phyloP scores from a whole-genome alignment of 1,139 yeast genomes.

The Yamadazyma jaroonii region DNA sequence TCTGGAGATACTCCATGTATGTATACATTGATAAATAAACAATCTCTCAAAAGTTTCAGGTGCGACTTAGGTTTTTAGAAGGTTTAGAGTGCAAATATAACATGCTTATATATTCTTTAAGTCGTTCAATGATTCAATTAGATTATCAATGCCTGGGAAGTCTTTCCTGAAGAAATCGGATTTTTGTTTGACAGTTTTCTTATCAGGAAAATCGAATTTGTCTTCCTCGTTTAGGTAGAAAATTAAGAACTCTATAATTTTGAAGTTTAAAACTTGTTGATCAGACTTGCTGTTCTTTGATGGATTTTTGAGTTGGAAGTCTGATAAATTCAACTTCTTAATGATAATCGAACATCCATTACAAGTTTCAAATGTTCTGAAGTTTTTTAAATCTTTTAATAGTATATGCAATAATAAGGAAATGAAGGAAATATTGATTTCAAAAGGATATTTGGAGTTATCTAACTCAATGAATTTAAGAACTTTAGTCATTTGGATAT shows the following conservation, averaged over 20 bases:
- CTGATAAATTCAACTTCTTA: constrained; percentile 25
- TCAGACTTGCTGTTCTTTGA: constrained; percentile 9
- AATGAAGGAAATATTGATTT: constrained; percentile 43
- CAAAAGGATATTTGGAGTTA: constrained; percentile 9
- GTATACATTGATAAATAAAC: constrained; percentile 50
- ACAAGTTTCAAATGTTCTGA: constrained; percentile 58
- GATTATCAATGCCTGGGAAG: constrained; percentile 41
- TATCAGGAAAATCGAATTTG: constrained; percentile 17
- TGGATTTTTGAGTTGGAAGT: constrained; percentile 7
- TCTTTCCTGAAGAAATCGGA: constrained; percentile 48
- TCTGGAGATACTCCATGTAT: constrained; percentile 81
- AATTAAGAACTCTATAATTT: constrained; percentile 67
- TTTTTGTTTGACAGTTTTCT: constrained; percentile 48
- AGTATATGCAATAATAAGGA: constrained; percentile 60
- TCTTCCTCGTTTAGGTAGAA: constrained; percentile 73
- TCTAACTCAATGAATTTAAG: constrained; percentile 22
- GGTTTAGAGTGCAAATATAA: too few species aligned
- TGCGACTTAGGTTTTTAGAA: too few species aligned
- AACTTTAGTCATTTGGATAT: constrained; percentile 30
- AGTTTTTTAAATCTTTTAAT: constrained; percentile 54
- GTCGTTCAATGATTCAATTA: constrained; percentile 38
- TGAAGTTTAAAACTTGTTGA: constrained; percentile 50
- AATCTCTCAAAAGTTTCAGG: too few species aligned
- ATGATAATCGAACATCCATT: constrained; percentile 61
- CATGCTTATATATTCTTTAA: constrained; percentile 19